Base-by-base conservation (phyloP, 2,329 filamentous ascomycete species). In the Curvularia eragrostidis region DNA sequence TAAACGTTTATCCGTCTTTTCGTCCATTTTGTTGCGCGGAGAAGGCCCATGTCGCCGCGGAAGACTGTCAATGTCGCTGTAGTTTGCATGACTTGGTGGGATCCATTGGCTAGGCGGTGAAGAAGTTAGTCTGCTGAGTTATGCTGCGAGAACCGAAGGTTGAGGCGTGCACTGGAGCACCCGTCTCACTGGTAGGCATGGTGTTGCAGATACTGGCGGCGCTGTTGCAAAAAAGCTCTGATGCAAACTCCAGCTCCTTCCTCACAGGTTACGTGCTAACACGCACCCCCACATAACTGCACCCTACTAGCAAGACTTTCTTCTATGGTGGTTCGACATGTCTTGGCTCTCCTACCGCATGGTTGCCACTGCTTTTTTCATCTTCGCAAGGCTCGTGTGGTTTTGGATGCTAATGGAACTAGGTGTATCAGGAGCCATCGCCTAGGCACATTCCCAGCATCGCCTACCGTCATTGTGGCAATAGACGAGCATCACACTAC, bases 181-280 rank as follows among this genome's bases (percentile, higher is more conserved):
- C 19, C 18, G 15, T 39, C 18, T 32, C 44, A 38, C 34, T 8
- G 10, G 32, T 12, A 21, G 18, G 42, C 19, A 34, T 41, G 28
- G 26, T 54, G 36, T 21, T 30, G 30, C 15, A n/a, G 18, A 6
- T 23, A 39, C 38, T 49, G 48, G 30, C 21, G 28, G 50, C 24
- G 38, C 26, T 39, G 21, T 39, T 23, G 26, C 28, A 13, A 32
- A 28, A 41, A 42, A 34, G 48, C 30, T 44, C 32, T 24, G 34
- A 52, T 34, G 46, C 13, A n/a, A 36, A 56, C 48, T 46, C 48
- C 3, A 47, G 42, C 36, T 48, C 43, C 26, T 53, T 48, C 36
- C 23, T 52, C 48, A 18, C 48, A 36, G 15, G 38, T 18, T 34
- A 26, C 24, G 24, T 36, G 15, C 34, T 23, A 28, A 34, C 28